These are phyloP conservation scores for Trichoderma lentiforme DNA, from an alignment of 2,329 filamentous ascomycete genomes.

Conservation along the genomic window DNA sequence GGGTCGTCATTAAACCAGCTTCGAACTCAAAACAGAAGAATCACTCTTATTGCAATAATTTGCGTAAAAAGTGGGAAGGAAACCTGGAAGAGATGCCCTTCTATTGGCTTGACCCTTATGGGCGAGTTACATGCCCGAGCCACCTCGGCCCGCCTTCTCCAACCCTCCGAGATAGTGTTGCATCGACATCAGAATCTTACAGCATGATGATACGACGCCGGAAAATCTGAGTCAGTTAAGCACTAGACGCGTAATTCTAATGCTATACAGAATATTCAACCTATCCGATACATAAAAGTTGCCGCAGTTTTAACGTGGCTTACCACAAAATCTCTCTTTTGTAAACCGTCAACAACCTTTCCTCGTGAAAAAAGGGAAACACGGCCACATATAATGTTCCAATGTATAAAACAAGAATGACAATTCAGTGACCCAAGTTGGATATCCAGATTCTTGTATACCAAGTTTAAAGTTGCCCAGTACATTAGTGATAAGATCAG, in stretches of 20 bases:
- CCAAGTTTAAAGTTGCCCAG: neutral
- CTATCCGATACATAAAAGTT: neutral
- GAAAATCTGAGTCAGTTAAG: neutral
- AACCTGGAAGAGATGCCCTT: neutral
- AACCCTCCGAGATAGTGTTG: neutral
- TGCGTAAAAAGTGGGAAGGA: neutral
- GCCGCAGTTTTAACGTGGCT: neutral
- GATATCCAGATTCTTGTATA: neutral
- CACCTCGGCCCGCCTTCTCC: neutral
- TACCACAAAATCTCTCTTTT: neutral
- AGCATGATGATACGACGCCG: neutral
- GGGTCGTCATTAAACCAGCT: neutral
- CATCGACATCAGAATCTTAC: neutral
- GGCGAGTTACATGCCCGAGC: neutral
- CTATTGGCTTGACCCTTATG: neutral
- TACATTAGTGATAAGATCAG: neutral
- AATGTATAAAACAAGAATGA: neutral
- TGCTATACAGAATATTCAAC: neutral
- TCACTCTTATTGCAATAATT: neutral
- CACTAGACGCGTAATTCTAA: neutral
- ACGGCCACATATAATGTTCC: neutral
- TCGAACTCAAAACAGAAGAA: neutral
- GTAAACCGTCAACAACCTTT: neutral
- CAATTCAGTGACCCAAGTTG: neutral
- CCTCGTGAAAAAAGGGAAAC: too few species aligned